These are phyloP conservation scores for Cytidiella melzeri DNA, from an alignment of 768 basidiomycete genomes.

Conservation along the genomic window DNA sequence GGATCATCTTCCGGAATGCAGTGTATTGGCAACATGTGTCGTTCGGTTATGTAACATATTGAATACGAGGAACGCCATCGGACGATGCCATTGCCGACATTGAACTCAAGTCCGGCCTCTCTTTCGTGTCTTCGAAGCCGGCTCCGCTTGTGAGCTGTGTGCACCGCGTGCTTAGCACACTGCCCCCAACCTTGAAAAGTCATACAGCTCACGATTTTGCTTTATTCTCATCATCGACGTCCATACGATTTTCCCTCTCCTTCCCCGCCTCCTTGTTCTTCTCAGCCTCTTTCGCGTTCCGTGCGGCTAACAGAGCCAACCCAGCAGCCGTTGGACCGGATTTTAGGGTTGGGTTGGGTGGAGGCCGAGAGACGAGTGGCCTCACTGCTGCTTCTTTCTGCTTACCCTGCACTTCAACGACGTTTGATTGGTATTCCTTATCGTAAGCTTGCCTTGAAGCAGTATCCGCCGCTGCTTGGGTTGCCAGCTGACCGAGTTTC, in stretches of 20 bases:
- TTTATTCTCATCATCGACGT: slow-evolving; percentile 36
- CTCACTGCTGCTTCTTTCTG: slow-evolving; percentile 38
- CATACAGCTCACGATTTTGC: slow-evolving; percentile 63
- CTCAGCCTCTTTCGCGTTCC: slow-evolving; percentile 10
- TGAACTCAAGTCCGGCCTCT: background rate
- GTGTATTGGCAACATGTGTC: background rate
- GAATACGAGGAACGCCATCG: no score
- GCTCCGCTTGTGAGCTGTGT: background rate
- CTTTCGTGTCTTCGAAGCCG: background rate
- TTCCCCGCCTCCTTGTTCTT: slow-evolving; percentile 10
- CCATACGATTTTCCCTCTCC: slow-evolving; percentile 14
- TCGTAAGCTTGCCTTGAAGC: slow-evolving; percentile 50
- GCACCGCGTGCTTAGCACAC: no score
- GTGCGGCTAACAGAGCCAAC: slow-evolving; percentile 11
- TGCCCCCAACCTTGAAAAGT: no score
- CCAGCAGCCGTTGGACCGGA: slow-evolving; percentile 20
- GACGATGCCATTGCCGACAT: no score
- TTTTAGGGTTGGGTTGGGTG: slow-evolving; percentile 8
- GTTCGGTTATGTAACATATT: no score
- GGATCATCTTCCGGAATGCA: no score
- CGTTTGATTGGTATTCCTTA: slow-evolving; percentile 38
- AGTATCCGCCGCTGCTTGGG: slow-evolving; percentile 36
- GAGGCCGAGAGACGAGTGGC: slow-evolving; percentile 9
- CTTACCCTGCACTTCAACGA: slow-evolving; percentile 61
- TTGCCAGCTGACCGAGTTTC: slow-evolving; percentile 54